Evolutionary conservation across 306 rosid genomes (phyloP), one percentile per base, ranked within the genome.

Genomic region (Heteromeles arbutifolia): DNA sequence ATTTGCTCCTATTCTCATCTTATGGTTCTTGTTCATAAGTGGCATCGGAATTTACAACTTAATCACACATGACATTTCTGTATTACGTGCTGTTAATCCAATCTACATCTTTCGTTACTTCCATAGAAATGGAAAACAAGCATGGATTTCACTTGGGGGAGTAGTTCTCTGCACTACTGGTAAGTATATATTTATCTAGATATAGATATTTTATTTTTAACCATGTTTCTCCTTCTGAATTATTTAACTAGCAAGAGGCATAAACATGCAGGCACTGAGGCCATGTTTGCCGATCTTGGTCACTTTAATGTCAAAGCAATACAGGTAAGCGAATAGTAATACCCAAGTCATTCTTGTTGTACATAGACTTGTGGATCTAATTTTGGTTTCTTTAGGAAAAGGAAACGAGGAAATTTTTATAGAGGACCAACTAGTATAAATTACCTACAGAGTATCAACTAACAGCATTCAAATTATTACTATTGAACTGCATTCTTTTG

Each of bases 261-360:
- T 54, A 54, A 17, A 18, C 2, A 19, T 21, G 19, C 74, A 87
- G 93, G 98, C 5, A 82, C 95, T 3, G 95, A 93, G 70, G 98
- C 98, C 67, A 93, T 90, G 98, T 93, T 90, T 78, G 96, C 96
- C n/a, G 98, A 93, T 80, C 85, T 93, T 72, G 98, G 97, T 26
- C 97, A 92, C 85, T 92, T 90, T 52, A 90, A 59, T 69, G 89
- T 90, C 22, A 78, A 81, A 58, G 81, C 93, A 11, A 80, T 93
- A 59, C 98, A 92, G 78, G 96, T 88, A 85, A 88, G 88, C 39
- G 8, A 34, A 34, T 34, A 34, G 39, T 34, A 34, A 7, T 34
- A 34, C 39, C 39, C 39, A 34, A 34, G 39, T 8, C 39, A 34
- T 34, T 34, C 8, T 34, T 34, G 39, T 6, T 34, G 39, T 6